phyloP scores from a whole-genome alignment of 441 rosid species.

The Capsella rubella region DNA sequence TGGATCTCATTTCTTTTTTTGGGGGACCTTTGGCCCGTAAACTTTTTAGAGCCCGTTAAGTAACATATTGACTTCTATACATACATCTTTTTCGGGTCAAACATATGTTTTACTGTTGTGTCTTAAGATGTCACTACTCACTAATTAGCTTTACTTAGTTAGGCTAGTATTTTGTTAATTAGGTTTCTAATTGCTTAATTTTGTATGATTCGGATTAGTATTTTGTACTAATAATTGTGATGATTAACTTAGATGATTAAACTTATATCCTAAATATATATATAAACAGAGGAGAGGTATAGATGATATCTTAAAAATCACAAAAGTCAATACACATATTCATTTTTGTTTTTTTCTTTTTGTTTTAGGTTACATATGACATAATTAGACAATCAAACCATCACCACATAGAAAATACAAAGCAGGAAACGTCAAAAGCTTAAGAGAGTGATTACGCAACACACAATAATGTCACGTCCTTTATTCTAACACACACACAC shows the following conservation, averaged over 20 bases:
- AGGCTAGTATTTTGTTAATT: too few species aligned
- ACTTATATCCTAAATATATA: too few species aligned
- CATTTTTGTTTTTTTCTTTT: neutral
- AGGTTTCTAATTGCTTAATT: too few species aligned
- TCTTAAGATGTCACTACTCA: too few species aligned
- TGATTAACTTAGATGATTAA: neutral
- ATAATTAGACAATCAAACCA: constrained; percentile 30
- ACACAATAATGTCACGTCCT: constrained; percentile 19
- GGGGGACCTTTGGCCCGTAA: constrained; percentile 22
- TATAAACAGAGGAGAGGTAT: neutral
- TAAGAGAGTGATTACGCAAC: constrained; percentile 33
- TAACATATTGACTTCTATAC: too few species aligned
- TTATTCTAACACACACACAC: constrained; percentile 32
- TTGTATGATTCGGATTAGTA: too few species aligned
- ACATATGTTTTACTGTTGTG: too few species aligned
- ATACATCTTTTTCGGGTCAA: too few species aligned
- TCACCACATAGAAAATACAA: constrained; percentile 12
- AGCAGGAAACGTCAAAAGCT: constrained; percentile 31
- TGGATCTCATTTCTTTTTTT: constrained; percentile 49
- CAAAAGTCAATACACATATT: constrained; percentile 29
- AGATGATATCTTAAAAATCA: neutral
- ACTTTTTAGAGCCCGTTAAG: neutral
- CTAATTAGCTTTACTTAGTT: too few species aligned
- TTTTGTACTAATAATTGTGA: too few species aligned
- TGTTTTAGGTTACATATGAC: constrained; percentile 12